A percentile compares a stretch with the other conserved stretches of the same genome.
These are phyloP conservation scores for Xylogone sp. DNA, from an alignment of 2,329 filamentous ascomycete genomes.

Conservation along the genomic window DNA sequence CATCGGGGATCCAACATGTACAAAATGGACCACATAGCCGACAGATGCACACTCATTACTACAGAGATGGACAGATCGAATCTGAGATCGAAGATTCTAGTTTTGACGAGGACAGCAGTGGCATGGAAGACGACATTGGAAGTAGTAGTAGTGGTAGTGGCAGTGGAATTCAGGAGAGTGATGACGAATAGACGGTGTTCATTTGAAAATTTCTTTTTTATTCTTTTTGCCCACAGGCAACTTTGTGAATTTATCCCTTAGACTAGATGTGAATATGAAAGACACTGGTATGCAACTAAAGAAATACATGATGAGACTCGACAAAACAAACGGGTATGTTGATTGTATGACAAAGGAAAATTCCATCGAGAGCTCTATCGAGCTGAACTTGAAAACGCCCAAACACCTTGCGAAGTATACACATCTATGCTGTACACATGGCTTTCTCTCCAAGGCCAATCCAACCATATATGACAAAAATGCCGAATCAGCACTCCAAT, in stretches of 20 bases:
- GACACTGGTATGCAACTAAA: background rate
- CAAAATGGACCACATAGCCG: background rate
- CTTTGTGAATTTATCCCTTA: background rate
- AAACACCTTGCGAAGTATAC: background rate
- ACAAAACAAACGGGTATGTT: background rate
- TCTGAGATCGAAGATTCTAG: background rate
- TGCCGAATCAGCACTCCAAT: background rate
- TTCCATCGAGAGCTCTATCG: background rate
- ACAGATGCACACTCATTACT: background rate
- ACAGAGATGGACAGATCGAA: background rate
- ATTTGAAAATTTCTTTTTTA: too few species aligned
- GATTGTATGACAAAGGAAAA: background rate
- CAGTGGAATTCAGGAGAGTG: background rate
- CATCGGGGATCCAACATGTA: background rate
- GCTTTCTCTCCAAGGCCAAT: background rate
- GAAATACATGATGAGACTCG: background rate
- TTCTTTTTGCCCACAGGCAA: too few species aligned
- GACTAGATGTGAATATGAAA: background rate
- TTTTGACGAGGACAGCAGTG: background rate
- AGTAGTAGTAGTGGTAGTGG: background rate
- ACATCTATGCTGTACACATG: background rate
- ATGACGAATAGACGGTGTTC: background rate
- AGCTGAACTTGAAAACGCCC: background rate
- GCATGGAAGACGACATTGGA: background rate
- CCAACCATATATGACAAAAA: background rate